These are phyloP conservation scores for Cucurbita pepo DNA, from an alignment of 306 rosid genomes.

Conservation along the genomic window DNA sequence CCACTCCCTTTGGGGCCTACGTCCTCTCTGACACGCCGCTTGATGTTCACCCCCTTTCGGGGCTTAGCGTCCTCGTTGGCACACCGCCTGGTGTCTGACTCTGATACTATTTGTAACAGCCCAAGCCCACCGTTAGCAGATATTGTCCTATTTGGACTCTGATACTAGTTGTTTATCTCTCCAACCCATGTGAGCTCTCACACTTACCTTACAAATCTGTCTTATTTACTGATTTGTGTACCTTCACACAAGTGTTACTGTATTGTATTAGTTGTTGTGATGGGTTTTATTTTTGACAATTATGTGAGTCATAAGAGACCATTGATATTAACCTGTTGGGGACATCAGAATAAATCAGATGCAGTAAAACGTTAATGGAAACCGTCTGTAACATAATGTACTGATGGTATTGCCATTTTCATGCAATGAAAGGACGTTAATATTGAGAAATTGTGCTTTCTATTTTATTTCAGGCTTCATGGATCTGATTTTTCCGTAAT, in stretches of 20 bases:
- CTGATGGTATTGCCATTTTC: background rate
- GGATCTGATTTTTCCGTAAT: conserved; percentile 3
- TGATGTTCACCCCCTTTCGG: too few species aligned
- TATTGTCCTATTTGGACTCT: too few species aligned
- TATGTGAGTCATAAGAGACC: background rate
- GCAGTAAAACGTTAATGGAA: background rate
- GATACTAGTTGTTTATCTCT: rapidly evolving
- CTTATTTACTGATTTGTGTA: background rate
- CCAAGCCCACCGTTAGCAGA: too few species aligned
- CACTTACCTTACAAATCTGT: background rate
- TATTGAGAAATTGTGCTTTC: background rate
- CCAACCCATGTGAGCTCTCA: too few species aligned
- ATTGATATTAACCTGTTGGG: background rate
- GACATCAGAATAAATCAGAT: background rate
- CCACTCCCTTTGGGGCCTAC: too few species aligned
- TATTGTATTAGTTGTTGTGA: background rate
- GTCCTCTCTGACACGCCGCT: too few species aligned
- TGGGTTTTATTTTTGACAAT: background rate
- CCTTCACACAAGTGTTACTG: too few species aligned
- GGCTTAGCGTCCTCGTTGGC: too few species aligned
- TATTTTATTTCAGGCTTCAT: background rate
- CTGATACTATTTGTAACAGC: too few species aligned
- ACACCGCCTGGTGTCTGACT: too few species aligned
- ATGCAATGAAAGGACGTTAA: too few species aligned
- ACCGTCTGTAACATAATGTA: background rate